Evolutionary conservation across 805 yeast genomes (phyloP).

Genomic region (Yamadazyma phyllophila): DNA sequence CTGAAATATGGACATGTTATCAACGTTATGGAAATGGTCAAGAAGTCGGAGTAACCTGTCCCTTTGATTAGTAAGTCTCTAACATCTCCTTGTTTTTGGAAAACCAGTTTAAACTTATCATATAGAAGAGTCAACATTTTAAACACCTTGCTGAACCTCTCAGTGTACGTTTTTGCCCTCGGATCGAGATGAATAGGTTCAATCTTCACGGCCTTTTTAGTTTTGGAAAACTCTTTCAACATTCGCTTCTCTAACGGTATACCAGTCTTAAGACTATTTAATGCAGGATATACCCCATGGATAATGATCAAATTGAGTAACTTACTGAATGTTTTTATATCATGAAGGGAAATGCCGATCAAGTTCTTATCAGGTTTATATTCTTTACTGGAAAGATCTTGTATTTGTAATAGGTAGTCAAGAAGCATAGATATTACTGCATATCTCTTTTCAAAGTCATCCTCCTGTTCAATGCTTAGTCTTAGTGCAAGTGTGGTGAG

Average conservation of each 20-base stretch:
- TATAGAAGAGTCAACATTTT: slow-evolving; percentile 28
- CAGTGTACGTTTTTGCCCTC: slow-evolving; percentile 13
- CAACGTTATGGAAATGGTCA: slow-evolving; percentile 48
- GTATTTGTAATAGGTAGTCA: slow-evolving; percentile 36
- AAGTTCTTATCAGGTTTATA: slow-evolving; percentile 27
- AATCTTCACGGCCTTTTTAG: slow-evolving; percentile 24
- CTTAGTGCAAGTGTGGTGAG: slow-evolving; percentile 16
- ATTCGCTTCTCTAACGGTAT: slow-evolving; percentile 63
- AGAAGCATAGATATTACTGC: slow-evolving; percentile 31
- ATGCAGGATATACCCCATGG: slow-evolving; percentile 67
- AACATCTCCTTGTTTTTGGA: slow-evolving; percentile 46
- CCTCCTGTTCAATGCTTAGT: slow-evolving; percentile 1
- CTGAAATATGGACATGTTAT: slow-evolving; percentile 30
- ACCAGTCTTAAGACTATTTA: slow-evolving; percentile 54
- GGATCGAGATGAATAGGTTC: slow-evolving; percentile 13
- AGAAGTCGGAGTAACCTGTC: slow-evolving; percentile 61
- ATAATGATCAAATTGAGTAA: slow-evolving; percentile 63
- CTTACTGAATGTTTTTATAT: slow-evolving; percentile 70
- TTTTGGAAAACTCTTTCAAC: slow-evolving; percentile 45
- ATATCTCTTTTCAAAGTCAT: slow-evolving; percentile 11
- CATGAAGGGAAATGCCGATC: slow-evolving; percentile 76
- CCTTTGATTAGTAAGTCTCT: slow-evolving; percentile 58
- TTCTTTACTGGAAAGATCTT: slow-evolving; percentile 30
- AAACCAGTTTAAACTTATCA: slow-evolving; percentile 29
- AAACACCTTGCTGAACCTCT: slow-evolving; percentile 17